phyloP scores from a whole-genome alignment of 2,329 filamentous ascomycete species.

The Zymoseptoria tritici region DNA sequence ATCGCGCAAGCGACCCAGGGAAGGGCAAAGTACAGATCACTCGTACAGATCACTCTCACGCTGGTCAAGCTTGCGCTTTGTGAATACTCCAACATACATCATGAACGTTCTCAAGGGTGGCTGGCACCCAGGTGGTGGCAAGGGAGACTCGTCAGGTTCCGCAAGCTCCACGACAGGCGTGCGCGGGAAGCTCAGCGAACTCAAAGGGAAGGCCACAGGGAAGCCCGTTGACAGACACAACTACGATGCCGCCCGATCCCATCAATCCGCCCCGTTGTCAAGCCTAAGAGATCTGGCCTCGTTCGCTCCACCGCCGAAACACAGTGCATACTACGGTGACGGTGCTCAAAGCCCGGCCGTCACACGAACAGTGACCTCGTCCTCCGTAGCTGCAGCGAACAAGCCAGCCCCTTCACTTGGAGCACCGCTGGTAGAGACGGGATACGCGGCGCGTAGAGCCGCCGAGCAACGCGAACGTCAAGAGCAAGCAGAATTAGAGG shows the following conservation, averaged over 20 bases:
- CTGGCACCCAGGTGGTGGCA: slow-evolving; percentile 40
- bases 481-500: slow-evolving; percentile 30
- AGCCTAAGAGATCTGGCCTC: slow-evolving; percentile 61
- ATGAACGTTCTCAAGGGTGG: slow-evolving; percentile 37
- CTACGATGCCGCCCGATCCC: slow-evolving; percentile 39
- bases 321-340: slow-evolving; percentile 42
- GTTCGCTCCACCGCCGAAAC: slow-evolving; percentile 76
- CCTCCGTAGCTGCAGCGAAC: not conserved
- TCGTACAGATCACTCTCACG: not conserved
- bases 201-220: slow-evolving; percentile 40
- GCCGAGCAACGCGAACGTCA: slow-evolving; percentile 23
- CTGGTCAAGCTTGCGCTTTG: not conserved
- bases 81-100: not conserved
- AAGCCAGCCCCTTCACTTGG: slow-evolving; percentile 31
- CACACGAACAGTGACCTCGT: slow-evolving; percentile 14
- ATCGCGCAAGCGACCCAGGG: not conserved
- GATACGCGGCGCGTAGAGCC: slow-evolving; percentile 23
- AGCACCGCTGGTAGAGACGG: slow-evolving; percentile 33
- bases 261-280: slow-evolving; percentile 57
- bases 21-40: not conserved
- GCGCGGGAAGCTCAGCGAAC: slow-evolving; percentile 13
- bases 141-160: slow-evolving; percentile 3
- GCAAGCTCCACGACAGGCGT: slow-evolving; percentile 49
- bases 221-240: slow-evolving; percentile 31
- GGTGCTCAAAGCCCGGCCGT: slow-evolving; percentile 33